These are phyloP conservation scores for Hypocreales sp. DNA, from an alignment of 2,329 filamentous ascomycete species.

Conservation along the genomic window DNA sequence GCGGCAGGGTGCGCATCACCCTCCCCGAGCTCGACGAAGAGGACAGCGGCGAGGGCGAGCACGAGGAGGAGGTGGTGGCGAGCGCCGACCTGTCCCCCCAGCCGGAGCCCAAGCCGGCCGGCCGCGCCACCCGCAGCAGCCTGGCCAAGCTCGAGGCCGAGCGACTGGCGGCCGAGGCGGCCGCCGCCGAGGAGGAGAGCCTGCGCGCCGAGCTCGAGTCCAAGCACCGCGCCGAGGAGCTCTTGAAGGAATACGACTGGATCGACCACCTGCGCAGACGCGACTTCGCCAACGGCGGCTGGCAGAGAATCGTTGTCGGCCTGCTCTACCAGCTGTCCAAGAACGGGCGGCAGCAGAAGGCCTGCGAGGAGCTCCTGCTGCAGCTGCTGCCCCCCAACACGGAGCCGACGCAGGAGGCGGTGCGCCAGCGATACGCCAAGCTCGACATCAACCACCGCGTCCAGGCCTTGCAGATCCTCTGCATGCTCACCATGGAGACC, in stretches of 20 bases:
- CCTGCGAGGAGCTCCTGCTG: slow-evolving; percentile 64
- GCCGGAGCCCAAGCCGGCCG: slow-evolving; percentile 49
- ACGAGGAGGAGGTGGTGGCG: slow-evolving; percentile 42
- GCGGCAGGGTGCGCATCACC: slow-evolving; percentile 64
- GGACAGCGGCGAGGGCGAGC: slow-evolving; percentile 50
- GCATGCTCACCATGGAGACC: slow-evolving; percentile 73
- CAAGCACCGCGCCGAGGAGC: slow-evolving; percentile 58
- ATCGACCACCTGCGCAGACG: slow-evolving; percentile 69
- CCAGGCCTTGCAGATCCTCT: slow-evolving; percentile 68
- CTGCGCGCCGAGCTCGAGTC: slow-evolving; percentile 30
- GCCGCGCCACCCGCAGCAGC: slow-evolving; percentile 72
- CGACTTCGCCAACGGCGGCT: slow-evolving; percentile 76
- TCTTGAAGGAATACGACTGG: slow-evolving; percentile 66
- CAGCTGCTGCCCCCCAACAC: slow-evolving; percentile 66
- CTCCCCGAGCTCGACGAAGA: slow-evolving; percentile 62
- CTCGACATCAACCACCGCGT: slow-evolving; percentile 76
- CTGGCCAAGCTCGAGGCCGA: slow-evolving; percentile 68
- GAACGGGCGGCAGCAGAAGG: slow-evolving; percentile 50
- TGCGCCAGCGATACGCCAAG: slow-evolving; percentile 52
- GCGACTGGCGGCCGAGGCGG: slow-evolving; percentile 44
- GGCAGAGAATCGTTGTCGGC: slow-evolving; percentile 81
- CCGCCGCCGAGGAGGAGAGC: slow-evolving; percentile 34
- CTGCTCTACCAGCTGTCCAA: slow-evolving; percentile 74
- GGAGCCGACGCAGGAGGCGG: slow-evolving; percentile 62
- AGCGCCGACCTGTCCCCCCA: slow-evolving; percentile 45